phyloP scores from a whole-genome alignment of 257 asterid genomes.

The Coffea canephora region DNA sequence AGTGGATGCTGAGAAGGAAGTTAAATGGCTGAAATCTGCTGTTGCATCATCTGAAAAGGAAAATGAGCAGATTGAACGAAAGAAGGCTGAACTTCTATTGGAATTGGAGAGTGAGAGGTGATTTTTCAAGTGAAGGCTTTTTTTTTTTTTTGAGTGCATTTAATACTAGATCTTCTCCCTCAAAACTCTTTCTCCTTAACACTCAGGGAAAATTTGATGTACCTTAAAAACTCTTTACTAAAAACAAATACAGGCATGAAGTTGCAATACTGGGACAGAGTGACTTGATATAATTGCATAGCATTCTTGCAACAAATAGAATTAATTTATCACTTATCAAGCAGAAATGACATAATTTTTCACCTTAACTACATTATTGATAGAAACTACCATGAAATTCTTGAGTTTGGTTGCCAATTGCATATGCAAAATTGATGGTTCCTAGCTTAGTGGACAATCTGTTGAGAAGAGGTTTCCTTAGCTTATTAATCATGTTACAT shows the following conservation, averaged over 20 bases:
- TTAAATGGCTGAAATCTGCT: slow-evolving; percentile 81
- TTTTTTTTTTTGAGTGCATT: slow-evolving; percentile 6
- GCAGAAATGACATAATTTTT: not conserved
- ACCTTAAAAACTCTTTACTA: not conserved
- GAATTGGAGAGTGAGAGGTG: slow-evolving; percentile 80
- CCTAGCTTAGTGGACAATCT: not conserved
- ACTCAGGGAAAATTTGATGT: not conserved
- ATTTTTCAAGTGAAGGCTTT: slow-evolving; percentile 3
- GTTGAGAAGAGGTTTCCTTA: not conserved
- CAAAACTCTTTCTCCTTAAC: not conserved
- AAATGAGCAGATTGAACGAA: slow-evolving; percentile 80
- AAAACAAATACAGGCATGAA: not conserved
- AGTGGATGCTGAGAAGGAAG: slow-evolving; percentile 89
- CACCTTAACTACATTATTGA: not conserved
- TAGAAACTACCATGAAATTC: not conserved
- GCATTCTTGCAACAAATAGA: not conserved
- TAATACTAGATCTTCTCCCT: not conserved
- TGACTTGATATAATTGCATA: not conserved
- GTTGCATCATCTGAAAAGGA: slow-evolving; percentile 75
- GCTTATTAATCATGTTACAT: too few species aligned
- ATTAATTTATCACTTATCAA: not conserved
- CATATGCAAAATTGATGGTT: not conserved
- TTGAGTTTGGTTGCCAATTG: not conserved
- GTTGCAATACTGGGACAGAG: not conserved
- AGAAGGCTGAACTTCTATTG: slow-evolving; percentile 59